Evolutionary conservation across 2,329 filamentous ascomycete species (phyloP).

Genomic region (Cadophora sp.): DNA sequence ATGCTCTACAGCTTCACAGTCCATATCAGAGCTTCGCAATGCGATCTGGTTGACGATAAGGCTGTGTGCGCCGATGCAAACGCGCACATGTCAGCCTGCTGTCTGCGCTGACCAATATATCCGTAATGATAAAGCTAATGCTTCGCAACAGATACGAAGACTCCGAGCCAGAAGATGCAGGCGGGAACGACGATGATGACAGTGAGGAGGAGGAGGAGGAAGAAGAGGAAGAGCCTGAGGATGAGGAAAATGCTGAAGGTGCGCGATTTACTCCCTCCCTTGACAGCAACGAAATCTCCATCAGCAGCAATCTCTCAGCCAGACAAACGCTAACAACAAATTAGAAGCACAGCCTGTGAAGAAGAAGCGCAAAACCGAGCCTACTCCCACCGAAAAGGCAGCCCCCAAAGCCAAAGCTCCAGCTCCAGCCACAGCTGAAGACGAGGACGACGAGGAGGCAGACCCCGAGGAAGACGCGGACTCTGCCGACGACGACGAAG

Average conservation of each 20-base stretch:
- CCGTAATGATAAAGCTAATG: slow-evolving; percentile 26
- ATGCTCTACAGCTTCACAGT: slow-evolving; percentile 21
- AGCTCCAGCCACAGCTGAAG: slow-evolving; percentile 24
- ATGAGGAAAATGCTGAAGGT: slow-evolving; percentile 34
- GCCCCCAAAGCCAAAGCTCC: slow-evolving; percentile 27
- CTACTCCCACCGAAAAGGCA: slow-evolving; percentile 17
- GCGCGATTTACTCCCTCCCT: slow-evolving; percentile 10
- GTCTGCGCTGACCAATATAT: slow-evolving; percentile 6
- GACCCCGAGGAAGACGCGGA: slow-evolving; percentile 29
- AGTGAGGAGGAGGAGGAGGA: slow-evolving; percentile 42
- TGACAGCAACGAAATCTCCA: background rate
- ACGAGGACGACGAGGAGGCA: slow-evolving; percentile 28
- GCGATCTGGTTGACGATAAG: slow-evolving; percentile 11
- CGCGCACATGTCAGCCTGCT: slow-evolving; percentile 15
- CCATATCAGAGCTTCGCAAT: slow-evolving; percentile 15
- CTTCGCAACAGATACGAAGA: slow-evolving; percentile 42
- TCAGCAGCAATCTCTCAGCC: background rate
- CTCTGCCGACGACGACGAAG: slow-evolving; percentile 22
- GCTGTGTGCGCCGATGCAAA: slow-evolving; percentile 16
- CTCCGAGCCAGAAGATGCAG: slow-evolving; percentile 42
- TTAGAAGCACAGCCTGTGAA: slow-evolving; percentile 33
- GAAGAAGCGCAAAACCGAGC: slow-evolving; percentile 41
- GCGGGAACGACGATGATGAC: slow-evolving; percentile 46
- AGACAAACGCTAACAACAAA: slow-evolving; percentile 18
- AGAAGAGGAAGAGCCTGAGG: slow-evolving; percentile 35